Evolutionary conservation across 2,329 filamentous ascomycete genomes (phyloP).

Genomic region (Pyricularia sp.): DNA sequence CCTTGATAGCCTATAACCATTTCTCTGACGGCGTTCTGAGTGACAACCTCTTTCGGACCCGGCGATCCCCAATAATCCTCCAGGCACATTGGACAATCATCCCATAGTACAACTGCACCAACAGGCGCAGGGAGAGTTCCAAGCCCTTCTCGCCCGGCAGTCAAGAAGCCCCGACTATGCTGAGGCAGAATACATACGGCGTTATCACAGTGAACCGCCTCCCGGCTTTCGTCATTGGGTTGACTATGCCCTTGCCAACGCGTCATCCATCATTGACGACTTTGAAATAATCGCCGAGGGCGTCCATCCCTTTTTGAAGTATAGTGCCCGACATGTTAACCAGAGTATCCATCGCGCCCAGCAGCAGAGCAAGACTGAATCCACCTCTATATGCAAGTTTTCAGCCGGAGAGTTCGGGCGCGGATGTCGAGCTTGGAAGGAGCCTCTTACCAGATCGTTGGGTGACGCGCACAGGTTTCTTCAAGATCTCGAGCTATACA

Average conservation of each 20-base stretch:
- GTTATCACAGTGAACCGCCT: constrained; percentile 30
- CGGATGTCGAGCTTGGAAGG: not conserved
- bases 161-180: not conserved
- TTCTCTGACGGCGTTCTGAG: not conserved
- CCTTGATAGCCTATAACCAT: not conserved
- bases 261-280: constrained; percentile 1
- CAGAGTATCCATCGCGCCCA: not conserved
- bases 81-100: not conserved
- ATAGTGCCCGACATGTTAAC: not conserved
- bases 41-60: not conserved
- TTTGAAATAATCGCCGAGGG: not conserved
- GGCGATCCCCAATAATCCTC: not conserved
- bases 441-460: not conserved
- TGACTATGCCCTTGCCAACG: not conserved
- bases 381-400: not conserved
- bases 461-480: not conserved
- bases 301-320: not conserved
- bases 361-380: not conserved
- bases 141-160: not conserved
- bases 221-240: constrained; percentile 31
- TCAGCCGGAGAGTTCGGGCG: not conserved
- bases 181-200: constrained; percentile 25
- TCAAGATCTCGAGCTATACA: not conserved
- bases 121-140: not conserved
- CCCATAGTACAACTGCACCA: not conserved